These are phyloP conservation scores for Aegilops sharonensis DNA, from an alignment of 176 grass and related monocot species.

Conservation along the genomic window DNA sequence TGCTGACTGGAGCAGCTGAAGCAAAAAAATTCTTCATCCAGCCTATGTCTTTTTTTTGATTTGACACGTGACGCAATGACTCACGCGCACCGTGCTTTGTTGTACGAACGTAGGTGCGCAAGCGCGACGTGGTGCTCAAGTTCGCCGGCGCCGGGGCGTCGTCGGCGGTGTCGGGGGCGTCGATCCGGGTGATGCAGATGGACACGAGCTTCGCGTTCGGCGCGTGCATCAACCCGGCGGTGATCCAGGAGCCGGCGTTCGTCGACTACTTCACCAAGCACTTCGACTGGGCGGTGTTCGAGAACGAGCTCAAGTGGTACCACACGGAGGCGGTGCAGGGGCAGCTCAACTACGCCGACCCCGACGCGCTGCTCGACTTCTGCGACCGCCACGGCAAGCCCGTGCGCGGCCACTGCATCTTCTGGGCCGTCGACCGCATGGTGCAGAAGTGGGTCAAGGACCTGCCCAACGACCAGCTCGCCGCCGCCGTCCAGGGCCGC, in stretches of 20 bases:
- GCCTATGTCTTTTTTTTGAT: neutral
- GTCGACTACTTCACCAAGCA: slow-evolving; percentile 64
- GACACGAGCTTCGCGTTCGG: slow-evolving; percentile 81
- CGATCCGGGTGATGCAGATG: slow-evolving; percentile 51
- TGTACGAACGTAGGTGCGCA: slow-evolving; percentile 36
- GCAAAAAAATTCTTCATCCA: too few species aligned
- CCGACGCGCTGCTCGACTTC: slow-evolving; percentile 68
- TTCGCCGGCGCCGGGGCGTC: slow-evolving; percentile 17
- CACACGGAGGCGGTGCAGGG: slow-evolving; percentile 64
- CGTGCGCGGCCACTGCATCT: slow-evolving; percentile 66
- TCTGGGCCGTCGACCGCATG: slow-evolving; percentile 57
- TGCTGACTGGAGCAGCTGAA: too few species aligned
- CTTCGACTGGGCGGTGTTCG: slow-evolving; percentile 80
- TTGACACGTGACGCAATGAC: neutral
- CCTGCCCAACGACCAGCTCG: slow-evolving; percentile 34
- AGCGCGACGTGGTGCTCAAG: slow-evolving; percentile 60
- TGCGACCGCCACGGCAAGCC: slow-evolving; percentile 50
- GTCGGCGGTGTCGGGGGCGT: slow-evolving; percentile 19
- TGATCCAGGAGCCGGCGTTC: slow-evolving; percentile 56
- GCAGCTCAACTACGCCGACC: slow-evolving; percentile 57
- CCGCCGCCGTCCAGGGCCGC: slow-evolving; percentile 38
- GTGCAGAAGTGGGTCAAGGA: slow-evolving; percentile 63
- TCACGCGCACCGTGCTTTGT: neutral
- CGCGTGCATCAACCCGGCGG: slow-evolving; percentile 44
- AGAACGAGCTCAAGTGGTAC: slow-evolving; percentile 95